Evolutionary conservation across 2,329 filamentous ascomycete species (phyloP).

Genomic region (Nemania sp.): DNA sequence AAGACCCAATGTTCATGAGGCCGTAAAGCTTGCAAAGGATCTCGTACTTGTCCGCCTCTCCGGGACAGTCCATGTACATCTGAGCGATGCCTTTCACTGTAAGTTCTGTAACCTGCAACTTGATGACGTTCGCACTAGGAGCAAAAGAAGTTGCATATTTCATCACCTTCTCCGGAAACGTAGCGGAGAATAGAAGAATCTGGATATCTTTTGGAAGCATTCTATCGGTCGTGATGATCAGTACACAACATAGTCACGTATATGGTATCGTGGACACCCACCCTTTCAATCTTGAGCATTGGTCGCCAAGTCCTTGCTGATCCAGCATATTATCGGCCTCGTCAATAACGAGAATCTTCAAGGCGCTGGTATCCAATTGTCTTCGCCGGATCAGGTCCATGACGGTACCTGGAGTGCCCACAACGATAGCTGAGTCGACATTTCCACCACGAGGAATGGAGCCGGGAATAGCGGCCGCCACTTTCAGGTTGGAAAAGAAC

Average conservation of each 20-base stretch:
- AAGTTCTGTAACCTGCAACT: slow-evolving; percentile 84
- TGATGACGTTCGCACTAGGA: slow-evolving; percentile 82
- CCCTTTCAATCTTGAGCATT: slow-evolving; percentile 88
- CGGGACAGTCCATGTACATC: slow-evolving; percentile 92
- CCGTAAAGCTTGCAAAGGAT: slow-evolving; percentile 92
- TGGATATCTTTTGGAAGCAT: slow-evolving; percentile 77
- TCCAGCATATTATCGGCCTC: slow-evolving; percentile 99
- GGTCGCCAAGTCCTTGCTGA: slow-evolving; percentile 90
- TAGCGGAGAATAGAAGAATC: slow-evolving; percentile 93
- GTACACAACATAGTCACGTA: slow-evolving; percentile 16
- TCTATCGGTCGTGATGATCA: slow-evolving; percentile 50
- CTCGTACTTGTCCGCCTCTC: slow-evolving; percentile 81
- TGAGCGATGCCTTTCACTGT: slow-evolving; percentile 98
- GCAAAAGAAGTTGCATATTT: slow-evolving; percentile 83
- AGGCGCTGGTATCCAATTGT: slow-evolving; percentile 69
- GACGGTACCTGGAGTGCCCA: slow-evolving; percentile 92
- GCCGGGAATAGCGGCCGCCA: slow-evolving; percentile 84
- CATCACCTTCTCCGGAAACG: slow-evolving; percentile 84
- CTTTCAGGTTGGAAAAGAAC: slow-evolving; percentile 74
- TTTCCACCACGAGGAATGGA: slow-evolving; percentile 67
- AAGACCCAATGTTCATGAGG: slow-evolving; percentile 93
- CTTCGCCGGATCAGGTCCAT: slow-evolving; percentile 81
- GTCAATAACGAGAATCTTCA: slow-evolving; percentile 87
- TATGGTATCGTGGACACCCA: slow-evolving; percentile 49
- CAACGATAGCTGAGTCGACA: slow-evolving; percentile 77